Percentiles rank a stretch among this genome's conserved stretches.
These are phyloP conservation scores for Russula virescens DNA, from an alignment of 768 basidiomycete species.

Conservation along the genomic window DNA sequence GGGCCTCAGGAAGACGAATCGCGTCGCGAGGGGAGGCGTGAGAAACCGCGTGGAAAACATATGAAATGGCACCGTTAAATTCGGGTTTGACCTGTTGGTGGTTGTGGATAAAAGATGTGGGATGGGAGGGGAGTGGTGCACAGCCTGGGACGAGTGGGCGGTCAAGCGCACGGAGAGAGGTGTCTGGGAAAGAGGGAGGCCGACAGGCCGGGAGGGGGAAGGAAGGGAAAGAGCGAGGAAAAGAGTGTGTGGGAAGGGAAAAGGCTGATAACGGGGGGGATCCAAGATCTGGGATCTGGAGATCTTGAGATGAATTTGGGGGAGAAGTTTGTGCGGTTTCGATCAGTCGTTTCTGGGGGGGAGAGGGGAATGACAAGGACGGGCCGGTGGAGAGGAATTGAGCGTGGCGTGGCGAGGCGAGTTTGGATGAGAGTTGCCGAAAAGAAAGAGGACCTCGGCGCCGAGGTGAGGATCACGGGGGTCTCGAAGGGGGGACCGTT, in stretches of 20 bases:
- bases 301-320: constrained; percentile 26
- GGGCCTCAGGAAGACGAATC: constrained; percentile 14
- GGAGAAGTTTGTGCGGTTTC: constrained; percentile 23
- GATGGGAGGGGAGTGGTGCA: background rate
- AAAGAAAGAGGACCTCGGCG: constrained; percentile 36
- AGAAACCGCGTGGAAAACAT: constrained; percentile 11
- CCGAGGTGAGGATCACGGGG: constrained; percentile 33
- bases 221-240: constrained; percentile 3
- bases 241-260: constrained; percentile 14
- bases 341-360: constrained; percentile 26
- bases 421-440: constrained; percentile 31
- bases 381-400: constrained; percentile 27
- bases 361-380: constrained; percentile 27
- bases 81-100: background rate
- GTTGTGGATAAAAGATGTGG: background rate
- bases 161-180: background rate
- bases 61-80: constrained; percentile 1
- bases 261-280: constrained; percentile 23
- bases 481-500: constrained; percentile 21
- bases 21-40: constrained; percentile 21
- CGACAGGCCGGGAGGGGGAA: no score
- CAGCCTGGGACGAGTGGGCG: no score
- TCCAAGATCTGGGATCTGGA: constrained; percentile 19
- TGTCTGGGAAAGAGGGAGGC: background rate
- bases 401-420: constrained; percentile 23